Evolutionary conservation across 108 stramenopile genomes (phyloP).

Genomic region (Chaetoceros muelleri): DNA sequence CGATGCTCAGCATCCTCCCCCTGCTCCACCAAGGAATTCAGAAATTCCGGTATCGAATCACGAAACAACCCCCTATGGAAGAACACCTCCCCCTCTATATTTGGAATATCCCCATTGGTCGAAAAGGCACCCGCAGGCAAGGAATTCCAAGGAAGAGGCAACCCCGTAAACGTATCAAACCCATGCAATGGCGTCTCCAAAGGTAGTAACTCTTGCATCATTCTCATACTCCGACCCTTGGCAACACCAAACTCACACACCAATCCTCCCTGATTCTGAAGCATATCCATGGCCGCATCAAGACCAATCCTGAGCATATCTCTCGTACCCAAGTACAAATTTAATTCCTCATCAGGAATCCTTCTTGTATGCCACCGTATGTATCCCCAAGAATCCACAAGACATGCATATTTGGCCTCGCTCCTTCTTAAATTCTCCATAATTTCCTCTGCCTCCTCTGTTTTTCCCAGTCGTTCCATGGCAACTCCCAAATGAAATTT

Average conservation of each 20-base stretch:
- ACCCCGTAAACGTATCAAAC: conserved; percentile 85
- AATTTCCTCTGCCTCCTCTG: conserved; percentile 55
- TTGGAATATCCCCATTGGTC: conserved; percentile 62
- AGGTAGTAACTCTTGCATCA: conserved; percentile 78
- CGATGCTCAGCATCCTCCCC: conserved; percentile 33
- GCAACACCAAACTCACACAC: conserved; percentile 85
- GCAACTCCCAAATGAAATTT: conserved; percentile 67
- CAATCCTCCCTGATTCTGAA: conserved; percentile 52
- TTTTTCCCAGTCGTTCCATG: conserved; percentile 57
- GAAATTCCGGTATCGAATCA: conserved; percentile 61
- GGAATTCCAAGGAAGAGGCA: conserved; percentile 75
- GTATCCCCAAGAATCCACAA: conserved; percentile 84
- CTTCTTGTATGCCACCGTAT: conserved; percentile 77
- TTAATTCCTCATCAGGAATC: conserved; percentile 24
- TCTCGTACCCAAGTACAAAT: conserved; percentile 70
- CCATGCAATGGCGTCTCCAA: conserved; percentile 58
- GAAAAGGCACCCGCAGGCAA: conserved; percentile 70
- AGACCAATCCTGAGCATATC: conserved; percentile 75
- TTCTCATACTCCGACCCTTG: conserved; percentile 56
- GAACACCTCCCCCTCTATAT: conserved; percentile 43
- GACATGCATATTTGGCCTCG: conserved; percentile 46
- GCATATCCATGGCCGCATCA: conserved; percentile 62
- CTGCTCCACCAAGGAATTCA: conserved; percentile 13
- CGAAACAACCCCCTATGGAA: conserved; percentile 76
- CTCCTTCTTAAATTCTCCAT: conserved; percentile 53